These are phyloP conservation scores for Zarea fungicola DNA, from an alignment of 2,329 filamentous ascomycete genomes.

Conservation along the genomic window DNA sequence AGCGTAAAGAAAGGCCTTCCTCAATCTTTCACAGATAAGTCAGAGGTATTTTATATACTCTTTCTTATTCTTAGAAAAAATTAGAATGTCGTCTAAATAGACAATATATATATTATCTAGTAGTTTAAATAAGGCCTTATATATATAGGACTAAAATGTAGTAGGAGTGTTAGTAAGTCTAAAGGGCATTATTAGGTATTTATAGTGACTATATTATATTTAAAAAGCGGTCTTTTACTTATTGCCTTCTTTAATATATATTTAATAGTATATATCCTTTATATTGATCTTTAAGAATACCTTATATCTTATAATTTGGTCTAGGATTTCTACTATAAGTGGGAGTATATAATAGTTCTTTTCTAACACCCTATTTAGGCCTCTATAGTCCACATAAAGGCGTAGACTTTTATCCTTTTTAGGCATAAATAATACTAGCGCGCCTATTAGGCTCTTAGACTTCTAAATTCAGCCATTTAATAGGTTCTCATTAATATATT, in stretches of 20 bases:
- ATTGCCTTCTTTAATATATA: slow-evolving; percentile 7
- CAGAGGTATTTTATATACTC: slow-evolving; percentile 10
- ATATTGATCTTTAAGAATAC: slow-evolving; percentile 29
- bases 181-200: slow-evolving; percentile 7
- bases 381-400: slow-evolving; percentile 31
- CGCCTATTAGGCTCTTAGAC: slow-evolving; percentile 16
- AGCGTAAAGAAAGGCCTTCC: neutral
- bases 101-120: slow-evolving; percentile 10
- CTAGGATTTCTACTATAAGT: slow-evolving; percentile 26
- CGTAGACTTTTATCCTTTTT: slow-evolving; percentile 25
- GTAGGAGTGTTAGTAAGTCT: slow-evolving; percentile 5
- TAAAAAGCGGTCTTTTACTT: slow-evolving; percentile 11
- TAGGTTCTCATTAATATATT: slow-evolving; percentile 19
- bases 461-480: slow-evolving; percentile 17
- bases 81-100: slow-evolving; percentile 15
- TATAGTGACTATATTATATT: slow-evolving; percentile 11
- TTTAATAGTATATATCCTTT: slow-evolving; percentile 16
- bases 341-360: slow-evolving; percentile 29
- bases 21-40: slow-evolving; percentile 4
- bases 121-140: slow-evolving; percentile 7
- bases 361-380: slow-evolving; percentile 28
- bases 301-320: slow-evolving; percentile 19
- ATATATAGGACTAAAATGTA: slow-evolving; percentile 13
- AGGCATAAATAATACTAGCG: slow-evolving; percentile 25
- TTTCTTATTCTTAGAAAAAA: slow-evolving; percentile 7